Evolutionary conservation across 2,329 filamentous ascomycete species (phyloP).

Genomic region (Penicillium corylophilum): DNA sequence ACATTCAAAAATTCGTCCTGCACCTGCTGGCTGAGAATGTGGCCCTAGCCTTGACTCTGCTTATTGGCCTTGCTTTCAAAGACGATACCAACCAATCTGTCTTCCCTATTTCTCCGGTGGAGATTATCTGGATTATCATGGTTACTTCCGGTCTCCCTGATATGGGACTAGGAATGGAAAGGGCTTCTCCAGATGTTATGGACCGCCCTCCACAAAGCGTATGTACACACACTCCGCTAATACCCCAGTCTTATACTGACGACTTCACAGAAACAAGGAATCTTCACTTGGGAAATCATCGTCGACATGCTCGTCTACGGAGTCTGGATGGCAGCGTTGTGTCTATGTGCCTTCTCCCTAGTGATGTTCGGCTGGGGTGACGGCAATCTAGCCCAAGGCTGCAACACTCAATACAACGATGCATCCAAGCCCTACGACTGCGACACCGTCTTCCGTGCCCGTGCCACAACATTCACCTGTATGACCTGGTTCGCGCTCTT

Average conservation of each 20-base stretch:
- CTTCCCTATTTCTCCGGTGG: conserved; percentile 79
- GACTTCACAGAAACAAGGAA: conserved; percentile 53
- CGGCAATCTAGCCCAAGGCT: conserved; percentile 59
- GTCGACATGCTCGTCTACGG: conserved; percentile 80
- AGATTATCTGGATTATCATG: conserved; percentile 95
- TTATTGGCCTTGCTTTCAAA: conserved; percentile 79
- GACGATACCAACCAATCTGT: conserved; percentile 71
- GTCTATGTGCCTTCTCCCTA: conserved; percentile 62
- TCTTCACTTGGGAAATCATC: conserved; percentile 76
- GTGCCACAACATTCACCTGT: conserved; percentile 71
- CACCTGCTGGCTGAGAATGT: conserved; percentile 80
- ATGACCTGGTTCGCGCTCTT: conserved; percentile 76
- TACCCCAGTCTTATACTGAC: conserved; percentile 9
- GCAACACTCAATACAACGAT: conserved; percentile 58
- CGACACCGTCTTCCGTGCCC: conserved; percentile 66
- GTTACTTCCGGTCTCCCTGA: conserved; percentile 83
- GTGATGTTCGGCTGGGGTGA: conserved; percentile 63
- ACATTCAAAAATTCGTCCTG: conserved; percentile 84
- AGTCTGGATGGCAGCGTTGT: conserved; percentile 71
- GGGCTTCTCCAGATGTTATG: conserved; percentile 74
- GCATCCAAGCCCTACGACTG: conserved; percentile 45
- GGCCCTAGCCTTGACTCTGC: conserved; percentile 75
- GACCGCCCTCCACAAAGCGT: conserved; percentile 68
- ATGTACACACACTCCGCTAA: conserved; percentile 6
- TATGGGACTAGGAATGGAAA: conserved; percentile 81